Evolutionary conservation across 2,329 filamentous ascomycete genomes (phyloP), one percentile per base, ranked within the genome.

Genomic region (Diplodia scrobiculata): DNA sequence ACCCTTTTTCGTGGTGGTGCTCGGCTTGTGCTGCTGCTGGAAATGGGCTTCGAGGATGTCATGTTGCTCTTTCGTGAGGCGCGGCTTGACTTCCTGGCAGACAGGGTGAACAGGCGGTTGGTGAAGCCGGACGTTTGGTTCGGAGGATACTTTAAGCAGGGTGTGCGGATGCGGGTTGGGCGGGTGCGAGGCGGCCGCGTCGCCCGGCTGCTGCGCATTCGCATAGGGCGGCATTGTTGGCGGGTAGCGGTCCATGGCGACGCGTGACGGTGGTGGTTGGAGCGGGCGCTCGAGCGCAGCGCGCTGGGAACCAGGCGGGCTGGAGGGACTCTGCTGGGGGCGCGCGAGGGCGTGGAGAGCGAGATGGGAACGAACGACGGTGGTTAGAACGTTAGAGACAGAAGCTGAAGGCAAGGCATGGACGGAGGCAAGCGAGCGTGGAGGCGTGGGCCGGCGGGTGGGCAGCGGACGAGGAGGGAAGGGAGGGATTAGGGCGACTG

Each of bases 31-130:
- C 72, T 83, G 80, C 68, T 77, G 73, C 71, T 77, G 76, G 70
- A 82, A 84, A 68, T 84, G 79, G 45, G 74, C 72, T 72, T 84
- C 82, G 69, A 84, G 78, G 63, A 83, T 79, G 71, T 83, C 81
- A 70, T 83, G 81, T 73, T 84, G 82, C 72, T 83, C 81, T 72
- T 83, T 83, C 68, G 81, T 83, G 52, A 83, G 77, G 67, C 81
- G 79, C 48, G 81, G 81, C 74, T 83, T 83, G 71, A 82, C 80
- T 72, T 83, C 80, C 70, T 60, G 65, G 65, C 54, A 60, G 47
- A 66, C 48, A 55, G 65, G 65, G 48, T 66, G 63, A 38, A 53
- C 27, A 38, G 65, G 55, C 21, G 47, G 50, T 41, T 53, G 45
- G 47, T 58, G 65, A 34, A 65, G 63, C 51, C 63, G 50, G 63